These are phyloP conservation scores for Hibiscus trionum DNA, from an alignment of 345 rosid genomes.

Conservation along the genomic window DNA sequence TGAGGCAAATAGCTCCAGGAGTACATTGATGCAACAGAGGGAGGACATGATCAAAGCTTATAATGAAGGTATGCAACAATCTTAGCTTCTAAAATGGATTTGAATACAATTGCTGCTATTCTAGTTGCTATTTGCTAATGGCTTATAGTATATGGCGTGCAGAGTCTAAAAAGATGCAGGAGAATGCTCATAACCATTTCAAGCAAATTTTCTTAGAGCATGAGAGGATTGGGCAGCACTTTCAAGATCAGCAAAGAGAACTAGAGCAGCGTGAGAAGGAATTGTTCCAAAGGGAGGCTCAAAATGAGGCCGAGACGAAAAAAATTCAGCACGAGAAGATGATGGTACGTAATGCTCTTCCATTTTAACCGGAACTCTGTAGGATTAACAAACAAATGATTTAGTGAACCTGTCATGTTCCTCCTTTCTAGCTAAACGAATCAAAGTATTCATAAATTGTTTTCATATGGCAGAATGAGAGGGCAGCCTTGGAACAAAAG, in stretches of 20 bases:
- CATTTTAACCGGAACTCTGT: background rate
- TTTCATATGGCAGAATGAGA: conserved; percentile 37
- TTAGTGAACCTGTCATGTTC: background rate
- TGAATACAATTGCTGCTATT: background rate
- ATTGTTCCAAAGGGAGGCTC: conserved; percentile 34
- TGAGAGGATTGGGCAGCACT: conserved; percentile 22
- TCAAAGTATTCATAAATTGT: background rate
- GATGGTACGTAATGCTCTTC: background rate
- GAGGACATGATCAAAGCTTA: conserved; percentile 30
- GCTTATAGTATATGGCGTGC: background rate
- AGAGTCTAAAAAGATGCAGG: conserved; percentile 39
- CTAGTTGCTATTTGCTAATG: conserved; percentile 1
- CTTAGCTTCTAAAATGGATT: background rate
- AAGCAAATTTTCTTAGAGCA: conserved; percentile 38
- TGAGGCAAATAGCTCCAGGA: conserved; percentile 23
- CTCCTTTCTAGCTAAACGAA: background rate
- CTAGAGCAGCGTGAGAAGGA: conserved; percentile 38
- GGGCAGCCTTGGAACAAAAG: conserved; percentile 63
- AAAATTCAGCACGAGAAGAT: conserved; percentile 34
- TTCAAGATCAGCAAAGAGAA: conserved; percentile 29
- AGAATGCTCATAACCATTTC: conserved; percentile 23
- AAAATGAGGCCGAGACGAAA: conserved; percentile 40
- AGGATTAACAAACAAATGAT: background rate
- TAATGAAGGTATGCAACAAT: conserved; percentile 42
- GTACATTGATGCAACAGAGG: conserved; percentile 23